A percentile compares a stretch with the other conserved stretches of the same genome.
phyloP scores from a whole-genome alignment of 495 filamentous ascomycete genomes.

The Talaromyces ruber region DNA sequence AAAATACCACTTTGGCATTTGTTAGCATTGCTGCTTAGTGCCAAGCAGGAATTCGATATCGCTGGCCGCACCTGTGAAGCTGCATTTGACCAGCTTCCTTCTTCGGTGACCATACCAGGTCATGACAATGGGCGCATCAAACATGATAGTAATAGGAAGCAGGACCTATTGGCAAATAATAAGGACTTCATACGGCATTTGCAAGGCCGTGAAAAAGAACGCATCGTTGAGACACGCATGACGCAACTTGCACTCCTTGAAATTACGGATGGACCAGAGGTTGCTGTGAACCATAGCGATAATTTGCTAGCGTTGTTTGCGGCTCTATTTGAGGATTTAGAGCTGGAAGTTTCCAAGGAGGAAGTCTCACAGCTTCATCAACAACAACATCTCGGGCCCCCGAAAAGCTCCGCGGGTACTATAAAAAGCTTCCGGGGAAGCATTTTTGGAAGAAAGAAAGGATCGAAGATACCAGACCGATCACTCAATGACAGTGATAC shows the following conservation, averaged over 20 bases:
- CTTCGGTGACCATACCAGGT: slow-evolving; percentile 41
- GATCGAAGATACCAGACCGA: slow-evolving; percentile 22
- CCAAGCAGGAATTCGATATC: slow-evolving; percentile 73
- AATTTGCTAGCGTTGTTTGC: slow-evolving; percentile 77
- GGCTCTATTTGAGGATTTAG: slow-evolving; percentile 59
- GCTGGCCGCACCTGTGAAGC: slow-evolving; percentile 77
- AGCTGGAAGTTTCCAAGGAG: slow-evolving; percentile 20
- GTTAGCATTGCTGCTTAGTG: slow-evolving; percentile 74
- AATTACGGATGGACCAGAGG: slow-evolving; percentile 67
- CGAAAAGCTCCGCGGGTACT: slow-evolving; percentile 63
- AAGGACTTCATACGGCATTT: slow-evolving; percentile 61
- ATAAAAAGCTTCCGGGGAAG: slow-evolving; percentile 65
- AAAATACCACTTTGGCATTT: slow-evolving; percentile 64
- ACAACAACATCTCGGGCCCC: slow-evolving; percentile 32
- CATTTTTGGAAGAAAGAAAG: slow-evolving; percentile 56
- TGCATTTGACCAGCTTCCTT: slow-evolving; percentile 74
- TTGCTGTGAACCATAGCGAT: slow-evolving; percentile 74
- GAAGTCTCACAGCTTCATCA: slow-evolving; percentile 10
- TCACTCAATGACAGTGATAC: slow-evolving; percentile 12
- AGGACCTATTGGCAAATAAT: slow-evolving; percentile 11
- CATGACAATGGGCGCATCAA: slow-evolving; percentile 22
- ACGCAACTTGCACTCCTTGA: slow-evolving; percentile 83
- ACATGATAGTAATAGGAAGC: slow-evolving; percentile 24
- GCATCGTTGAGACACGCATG: slow-evolving; percentile 85
- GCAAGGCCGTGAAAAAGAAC: slow-evolving; percentile 68